phyloP scores from a whole-genome alignment of 352 stramenopile species.

The Peronospora farinosa region DNA sequence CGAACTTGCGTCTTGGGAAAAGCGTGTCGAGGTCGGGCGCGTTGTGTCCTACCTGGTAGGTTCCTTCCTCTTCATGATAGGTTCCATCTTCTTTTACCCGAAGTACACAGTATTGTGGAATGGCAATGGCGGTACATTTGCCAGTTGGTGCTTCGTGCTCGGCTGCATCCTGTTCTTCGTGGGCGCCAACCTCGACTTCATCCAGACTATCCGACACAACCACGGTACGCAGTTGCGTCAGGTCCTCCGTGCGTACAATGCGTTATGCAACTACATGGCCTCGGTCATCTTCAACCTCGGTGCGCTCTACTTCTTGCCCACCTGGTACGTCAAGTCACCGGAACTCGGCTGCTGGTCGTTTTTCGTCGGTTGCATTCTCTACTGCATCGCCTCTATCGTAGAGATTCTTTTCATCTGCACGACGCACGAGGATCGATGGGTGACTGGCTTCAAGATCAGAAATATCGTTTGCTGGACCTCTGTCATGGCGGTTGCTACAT shows the following conservation, averaged over 20 bases:
- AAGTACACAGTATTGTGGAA: conserved; percentile 58
- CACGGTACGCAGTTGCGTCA: conserved; percentile 41
- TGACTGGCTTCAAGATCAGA: conserved; percentile 41
- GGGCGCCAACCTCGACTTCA: conserved; percentile 67
- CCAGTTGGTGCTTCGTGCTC: conserved; percentile 61
- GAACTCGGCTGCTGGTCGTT: conserved; percentile 73
- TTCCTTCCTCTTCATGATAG: conserved; percentile 64
- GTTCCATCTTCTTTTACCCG: conserved; percentile 80
- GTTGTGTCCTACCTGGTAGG: conserved; percentile 53
- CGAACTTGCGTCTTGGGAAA: conserved; percentile 34
- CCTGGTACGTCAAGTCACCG: conserved; percentile 59
- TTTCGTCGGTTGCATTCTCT: conserved; percentile 61
- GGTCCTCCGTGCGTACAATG: conserved; percentile 54
- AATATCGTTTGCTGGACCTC: conserved; percentile 56
- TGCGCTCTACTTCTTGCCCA: conserved; percentile 72
- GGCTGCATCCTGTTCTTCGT: conserved; percentile 65
- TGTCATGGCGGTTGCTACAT: conserved; percentile 43
- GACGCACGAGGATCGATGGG: conserved; percentile 48
- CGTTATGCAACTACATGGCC: conserved; percentile 58
- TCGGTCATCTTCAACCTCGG: conserved; percentile 69
- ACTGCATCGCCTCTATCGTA: conserved; percentile 47
- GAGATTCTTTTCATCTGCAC: conserved; percentile 62
- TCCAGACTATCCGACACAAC: conserved; percentile 59
- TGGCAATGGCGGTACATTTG: conserved; percentile 55
- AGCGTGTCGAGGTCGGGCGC: conserved; percentile 46